A percentile compares a stretch with the other conserved stretches of the same genome.
phyloP scores from a whole-genome alignment of 805 yeast species.

The Saccharomycopsis amapae region DNA sequence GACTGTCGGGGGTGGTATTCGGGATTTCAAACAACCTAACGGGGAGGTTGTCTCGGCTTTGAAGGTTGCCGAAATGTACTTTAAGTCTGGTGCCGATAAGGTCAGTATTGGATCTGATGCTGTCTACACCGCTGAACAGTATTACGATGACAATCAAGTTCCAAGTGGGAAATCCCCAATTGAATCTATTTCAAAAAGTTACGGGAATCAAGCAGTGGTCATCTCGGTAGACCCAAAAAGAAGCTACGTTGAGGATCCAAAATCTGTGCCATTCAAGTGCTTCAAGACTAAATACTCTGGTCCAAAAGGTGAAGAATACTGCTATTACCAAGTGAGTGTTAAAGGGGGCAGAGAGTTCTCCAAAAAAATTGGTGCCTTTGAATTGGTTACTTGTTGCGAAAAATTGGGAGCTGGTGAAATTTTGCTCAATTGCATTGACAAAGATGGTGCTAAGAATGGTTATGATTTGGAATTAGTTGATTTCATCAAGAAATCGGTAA shows the following conservation, averaged over 20 bases:
- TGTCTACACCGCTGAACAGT: constrained; percentile 82
- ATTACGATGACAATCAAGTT: constrained; percentile 47
- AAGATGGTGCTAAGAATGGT: constrained; percentile 95
- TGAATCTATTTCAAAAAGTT: constrained; percentile 85
- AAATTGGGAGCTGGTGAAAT: constrained; percentile 95
- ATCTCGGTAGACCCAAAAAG: constrained; percentile 97
- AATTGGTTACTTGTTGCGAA: constrained; percentile 83
- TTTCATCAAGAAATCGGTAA: constrained; percentile 68
- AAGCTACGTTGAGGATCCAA: constrained; percentile 49
- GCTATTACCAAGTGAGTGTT: constrained; percentile 93
- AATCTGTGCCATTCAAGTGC: constrained; percentile 38
- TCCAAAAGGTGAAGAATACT: constrained; percentile 82
- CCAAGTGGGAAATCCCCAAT: constrained; percentile 80
- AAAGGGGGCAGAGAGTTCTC: constrained; percentile 90
- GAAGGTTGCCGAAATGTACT: constrained; percentile 85
- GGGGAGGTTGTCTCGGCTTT: constrained; percentile 76
- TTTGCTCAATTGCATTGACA: constrained; percentile 87
- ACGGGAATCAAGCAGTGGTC: constrained; percentile 96
- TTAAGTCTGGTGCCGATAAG: constrained; percentile 96
- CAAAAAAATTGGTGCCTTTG: constrained; percentile 85
- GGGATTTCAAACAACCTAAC: constrained; percentile 81
- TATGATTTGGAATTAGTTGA: constrained; percentile 79
- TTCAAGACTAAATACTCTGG: constrained; percentile 63
- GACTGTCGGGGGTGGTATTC: constrained; percentile 97
- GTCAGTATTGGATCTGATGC: constrained; percentile 98